phyloP scores from a whole-genome alignment of 129 eudicot species.

The Lonicera japonica region DNA sequence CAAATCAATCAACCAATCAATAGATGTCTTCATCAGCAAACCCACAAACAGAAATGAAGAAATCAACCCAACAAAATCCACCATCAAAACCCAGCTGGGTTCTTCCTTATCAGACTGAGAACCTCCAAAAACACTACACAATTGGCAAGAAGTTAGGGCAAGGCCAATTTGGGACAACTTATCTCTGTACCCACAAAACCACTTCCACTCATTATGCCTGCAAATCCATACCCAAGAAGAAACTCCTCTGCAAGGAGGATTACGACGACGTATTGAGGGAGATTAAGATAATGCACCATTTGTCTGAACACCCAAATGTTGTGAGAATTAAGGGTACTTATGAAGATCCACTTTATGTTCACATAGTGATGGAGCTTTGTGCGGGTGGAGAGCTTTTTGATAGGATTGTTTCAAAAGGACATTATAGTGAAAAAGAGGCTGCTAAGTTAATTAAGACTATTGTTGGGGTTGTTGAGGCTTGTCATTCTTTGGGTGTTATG shows the following conservation, averaged over 20 bases:
- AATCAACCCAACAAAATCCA: slow-evolving; percentile 24
- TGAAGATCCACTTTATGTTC: slow-evolving; percentile 70
- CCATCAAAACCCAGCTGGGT: slow-evolving; percentile 55
- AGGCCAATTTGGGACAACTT: slow-evolving; percentile 91
- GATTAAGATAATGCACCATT: slow-evolving; percentile 96
- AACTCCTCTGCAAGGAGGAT: slow-evolving; percentile 73
- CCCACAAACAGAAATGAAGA: slow-evolving; percentile 37
- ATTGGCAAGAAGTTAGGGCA: slow-evolving; percentile 74
- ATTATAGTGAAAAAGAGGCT: slow-evolving; percentile 89
- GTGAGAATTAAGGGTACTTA: slow-evolving; percentile 82
- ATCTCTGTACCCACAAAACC: slow-evolving; percentile 70
- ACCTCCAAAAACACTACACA: slow-evolving; percentile 51
- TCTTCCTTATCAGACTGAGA: slow-evolving; percentile 63
- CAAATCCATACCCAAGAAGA: slow-evolving; percentile 80
- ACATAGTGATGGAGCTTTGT: slow-evolving; percentile 93
- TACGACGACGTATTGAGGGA: slow-evolving; percentile 90
- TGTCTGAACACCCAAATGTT: slow-evolving; percentile 70
- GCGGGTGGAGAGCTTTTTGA: slow-evolving; percentile 98
- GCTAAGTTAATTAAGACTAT: slow-evolving; percentile 74
- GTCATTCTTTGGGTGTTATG: slow-evolving; percentile 92
- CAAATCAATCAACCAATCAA: not conserved
- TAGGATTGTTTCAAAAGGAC: slow-evolving; percentile 85
- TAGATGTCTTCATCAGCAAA: slow-evolving; percentile 23
- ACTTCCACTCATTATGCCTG: slow-evolving; percentile 61
- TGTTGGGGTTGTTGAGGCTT: slow-evolving; percentile 84